Evolutionary conservation across 1,139 yeast species (phyloP), one percentile per base, ranked within the genome.

Genomic region (Geotrichum australiense): DNA sequence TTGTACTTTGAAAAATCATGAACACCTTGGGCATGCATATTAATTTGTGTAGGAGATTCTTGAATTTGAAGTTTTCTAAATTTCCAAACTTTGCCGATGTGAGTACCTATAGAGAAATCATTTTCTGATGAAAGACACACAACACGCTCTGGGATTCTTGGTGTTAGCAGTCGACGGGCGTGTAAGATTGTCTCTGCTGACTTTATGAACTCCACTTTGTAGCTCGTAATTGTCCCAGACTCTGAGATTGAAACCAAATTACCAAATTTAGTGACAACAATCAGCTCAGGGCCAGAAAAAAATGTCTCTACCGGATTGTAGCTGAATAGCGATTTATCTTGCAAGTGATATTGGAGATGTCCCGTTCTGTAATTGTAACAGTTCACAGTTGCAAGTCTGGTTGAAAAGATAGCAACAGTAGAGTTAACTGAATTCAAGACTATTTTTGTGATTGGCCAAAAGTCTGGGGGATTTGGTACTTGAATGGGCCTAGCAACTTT

Each of bases 121-220:
- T 73, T 75, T 42, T 69, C 68, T 20, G 63, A 64, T 2, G 76
- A 65, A 33, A 74, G 71, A 45, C 79, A 74, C 2, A 84, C 74
- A 29, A 84, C 64, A 49, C 89, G 68, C 56, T 83, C 93, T 53
- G 76, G 79, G 22, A 83, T 78, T 56, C 91, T 70, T 2, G 94
- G 87, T 0, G 94, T 80, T 5, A 70, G 57, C 10, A 84, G 59
- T 45, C 73, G 72, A 33, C 70, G 71, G 36, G 80, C 78, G 1
- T 77, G 66, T 2, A 67, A 63, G 10, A 80, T 54, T 19, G 62
- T 57, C 5, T 25, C 33, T 18, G 46, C 41, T 8, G 45, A 26
- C n/a, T 42, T 39, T 5, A 35, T 27, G 21, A 42, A 42, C 23
- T 38, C 43, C 25, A 42, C 21, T 10, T 32, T 29, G 23, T 22